phyloP scores from a whole-genome alignment of 2,329 filamentous ascomycete genomes.

The Alternaria rosae region DNA sequence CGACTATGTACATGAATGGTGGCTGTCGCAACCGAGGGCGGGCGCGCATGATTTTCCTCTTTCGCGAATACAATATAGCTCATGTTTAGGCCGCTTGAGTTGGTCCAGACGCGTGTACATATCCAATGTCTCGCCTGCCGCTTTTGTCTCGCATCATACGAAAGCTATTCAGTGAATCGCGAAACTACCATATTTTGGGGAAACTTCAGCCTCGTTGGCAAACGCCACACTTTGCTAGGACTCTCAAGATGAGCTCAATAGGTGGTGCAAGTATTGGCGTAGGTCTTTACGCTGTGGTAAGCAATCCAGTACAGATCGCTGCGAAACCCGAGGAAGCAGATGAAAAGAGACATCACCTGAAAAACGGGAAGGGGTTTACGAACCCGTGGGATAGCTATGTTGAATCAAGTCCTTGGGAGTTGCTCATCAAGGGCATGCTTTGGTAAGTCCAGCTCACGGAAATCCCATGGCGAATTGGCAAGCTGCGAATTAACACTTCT shows the following conservation, averaged over 20 bases:
- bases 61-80: not conserved
- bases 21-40: slow-evolving; percentile 3
- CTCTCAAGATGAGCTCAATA: slow-evolving; percentile 43
- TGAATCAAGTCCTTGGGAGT: slow-evolving; percentile 45
- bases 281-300: slow-evolving; percentile 52
- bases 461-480: not conserved
- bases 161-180: not conserved
- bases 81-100: not conserved
- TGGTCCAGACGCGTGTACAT: not conserved
- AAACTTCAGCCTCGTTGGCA: slow-evolving; percentile 22
- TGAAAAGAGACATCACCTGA: slow-evolving; percentile 60
- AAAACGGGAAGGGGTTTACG: slow-evolving; percentile 62
- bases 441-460: slow-evolving; percentile 39
- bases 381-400: slow-evolving; percentile 66
- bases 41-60: not conserved
- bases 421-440: slow-evolving; percentile 48
- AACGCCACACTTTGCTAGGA: slow-evolving; percentile 29
- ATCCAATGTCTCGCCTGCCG: slow-evolving; percentile 21
- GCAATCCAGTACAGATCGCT: slow-evolving; percentile 49
- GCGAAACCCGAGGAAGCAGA: slow-evolving; percentile 56
- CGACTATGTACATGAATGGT: not conserved
- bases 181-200: not conserved
- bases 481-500: not conserved
- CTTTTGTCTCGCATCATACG: slow-evolving; percentile 8
- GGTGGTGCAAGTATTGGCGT: slow-evolving; percentile 34